Evolutionary conservation across 768 basidiomycete species (phyloP).

Genomic region (Boletus fagicola): DNA sequence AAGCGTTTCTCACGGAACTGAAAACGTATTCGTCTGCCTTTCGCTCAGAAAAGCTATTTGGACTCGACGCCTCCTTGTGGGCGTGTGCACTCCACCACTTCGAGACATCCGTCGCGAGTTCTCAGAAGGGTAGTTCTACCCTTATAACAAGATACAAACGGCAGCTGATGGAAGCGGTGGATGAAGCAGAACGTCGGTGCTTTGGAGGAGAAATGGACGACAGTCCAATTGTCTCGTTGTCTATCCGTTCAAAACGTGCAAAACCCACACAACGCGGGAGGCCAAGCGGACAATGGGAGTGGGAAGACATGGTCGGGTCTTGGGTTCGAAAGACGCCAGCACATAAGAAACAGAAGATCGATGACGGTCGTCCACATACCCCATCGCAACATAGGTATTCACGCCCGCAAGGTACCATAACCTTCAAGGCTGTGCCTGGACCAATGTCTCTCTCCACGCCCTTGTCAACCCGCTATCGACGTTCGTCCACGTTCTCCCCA

Average conservation of each 20-base stretch:
- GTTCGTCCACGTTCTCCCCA: constrained; percentile 7
- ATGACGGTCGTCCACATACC: neutral
- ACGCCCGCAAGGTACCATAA: neutral
- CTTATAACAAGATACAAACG: constrained; percentile 37
- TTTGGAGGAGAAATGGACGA: constrained; percentile 31
- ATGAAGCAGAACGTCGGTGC: constrained; percentile 51
- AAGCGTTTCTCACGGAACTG: constrained; percentile 26
- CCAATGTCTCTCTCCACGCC: neutral
- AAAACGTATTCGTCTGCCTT: constrained; percentile 32
- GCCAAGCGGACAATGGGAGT: constrained; percentile 41
- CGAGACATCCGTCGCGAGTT: constrained; percentile 34
- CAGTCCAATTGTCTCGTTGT: constrained; percentile 18
- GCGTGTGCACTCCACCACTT: constrained; percentile 48
- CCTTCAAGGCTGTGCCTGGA: neutral
- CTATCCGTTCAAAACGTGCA: constrained; percentile 2
- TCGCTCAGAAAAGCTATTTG: constrained; percentile 34
- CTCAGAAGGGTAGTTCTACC: constrained; percentile 21
- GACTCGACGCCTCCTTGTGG: constrained; percentile 52
- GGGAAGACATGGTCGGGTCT: constrained; percentile 47
- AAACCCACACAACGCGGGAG: constrained; percentile 10
- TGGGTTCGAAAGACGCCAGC: constrained; percentile 43
- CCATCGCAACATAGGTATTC: neutral
- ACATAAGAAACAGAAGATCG: constrained; percentile 24
- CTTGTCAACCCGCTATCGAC: neutral
- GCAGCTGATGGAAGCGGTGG: constrained; percentile 44